phyloP scores from a whole-genome alignment of 495 filamentous ascomycete species.

The Penicilliopsis zonata region DNA sequence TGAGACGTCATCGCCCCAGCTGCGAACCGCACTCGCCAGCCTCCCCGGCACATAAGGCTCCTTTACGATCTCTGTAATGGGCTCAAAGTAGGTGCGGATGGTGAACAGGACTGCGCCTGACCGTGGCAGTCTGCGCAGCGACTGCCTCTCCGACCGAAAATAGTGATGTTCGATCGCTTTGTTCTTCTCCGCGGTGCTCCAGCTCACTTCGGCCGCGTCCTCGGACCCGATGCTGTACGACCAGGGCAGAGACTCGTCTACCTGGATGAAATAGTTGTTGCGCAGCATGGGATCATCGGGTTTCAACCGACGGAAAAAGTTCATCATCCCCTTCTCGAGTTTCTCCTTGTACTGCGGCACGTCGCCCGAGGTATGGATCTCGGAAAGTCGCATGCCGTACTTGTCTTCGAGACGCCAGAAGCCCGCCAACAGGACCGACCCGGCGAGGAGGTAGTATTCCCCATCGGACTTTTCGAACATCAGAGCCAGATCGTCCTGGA shows the following conservation, averaged over 20 bases:
- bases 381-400: constrained; percentile 68
- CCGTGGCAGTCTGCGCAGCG: constrained; percentile 57
- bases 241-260: constrained; percentile 63
- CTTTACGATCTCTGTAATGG: constrained; percentile 49
- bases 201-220: constrained; percentile 50
- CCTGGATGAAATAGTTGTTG: constrained; percentile 73
- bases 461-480: constrained; percentile 75
- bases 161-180: constrained; percentile 62
- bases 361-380: constrained; percentile 74
- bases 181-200: constrained; percentile 70
- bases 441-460: constrained; percentile 76
- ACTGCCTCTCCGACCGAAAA: constrained; percentile 74
- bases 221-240: constrained; percentile 64
- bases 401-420: constrained; percentile 86
- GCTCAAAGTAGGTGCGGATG: constrained; percentile 69
- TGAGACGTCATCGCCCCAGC: constrained; percentile 79
- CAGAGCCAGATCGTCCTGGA: constrained; percentile 79
- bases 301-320: constrained; percentile 58
- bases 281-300: constrained; percentile 52
- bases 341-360: constrained; percentile 71
- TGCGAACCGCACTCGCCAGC: constrained; percentile 60
- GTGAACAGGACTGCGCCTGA: constrained; percentile 72
- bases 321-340: constrained; percentile 72
- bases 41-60: constrained; percentile 63
- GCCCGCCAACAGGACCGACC: constrained; percentile 66